Evolutionary conservation across 768 basidiomycete species (phyloP).

Genomic region (Holtermanniella nyarrowii): DNA sequence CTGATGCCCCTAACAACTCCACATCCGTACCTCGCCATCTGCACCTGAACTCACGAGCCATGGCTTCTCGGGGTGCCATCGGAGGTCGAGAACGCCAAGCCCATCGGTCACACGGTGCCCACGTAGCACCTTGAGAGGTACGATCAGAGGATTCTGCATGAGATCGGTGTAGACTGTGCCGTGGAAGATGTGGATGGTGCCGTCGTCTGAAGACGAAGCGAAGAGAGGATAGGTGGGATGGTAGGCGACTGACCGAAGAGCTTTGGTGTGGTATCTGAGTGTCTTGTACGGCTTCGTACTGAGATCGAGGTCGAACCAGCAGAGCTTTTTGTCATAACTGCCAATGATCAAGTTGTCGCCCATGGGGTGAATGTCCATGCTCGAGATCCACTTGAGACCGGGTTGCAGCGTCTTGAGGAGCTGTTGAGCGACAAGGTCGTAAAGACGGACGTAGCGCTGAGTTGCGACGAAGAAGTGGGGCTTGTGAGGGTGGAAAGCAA

Average conservation of each 20-base stretch:
- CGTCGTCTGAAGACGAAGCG: conserved; percentile 92
- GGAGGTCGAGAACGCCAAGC: conserved; percentile 80
- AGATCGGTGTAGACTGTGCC: conserved; percentile 86
- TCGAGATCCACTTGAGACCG: conserved; percentile 96
- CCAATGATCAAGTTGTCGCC: conserved; percentile 91
- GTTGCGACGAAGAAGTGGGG: conserved; percentile 98
- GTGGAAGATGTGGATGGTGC: conserved; percentile 94
- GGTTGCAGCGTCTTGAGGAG: conserved; percentile 85
- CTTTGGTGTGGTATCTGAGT: conserved; percentile 86
- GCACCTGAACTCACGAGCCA: conserved; percentile 91
- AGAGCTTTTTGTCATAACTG: conserved; percentile 91
- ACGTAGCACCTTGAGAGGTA: conserved; percentile 87
- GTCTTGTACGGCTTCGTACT: conserved; percentile 96
- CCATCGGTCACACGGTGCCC: conserved; percentile 81
- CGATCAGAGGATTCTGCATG: conserved; percentile 93
- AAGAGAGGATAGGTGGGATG: conserved; percentile 92
- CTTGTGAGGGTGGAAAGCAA: conserved; percentile 86
- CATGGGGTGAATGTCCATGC: conserved; percentile 83
- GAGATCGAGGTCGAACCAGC: conserved; percentile 98
- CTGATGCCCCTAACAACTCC: conserved; percentile 46
- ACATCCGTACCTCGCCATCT: conserved; percentile 76
- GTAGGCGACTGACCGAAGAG: conserved; percentile 85
- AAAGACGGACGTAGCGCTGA: conserved; percentile 88
- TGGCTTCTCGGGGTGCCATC: conserved; percentile 79
- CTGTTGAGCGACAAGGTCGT: conserved; percentile 88